phyloP scores from a whole-genome alignment of 139 green algal genomes.

The Ettlia oleoabundans region DNA sequence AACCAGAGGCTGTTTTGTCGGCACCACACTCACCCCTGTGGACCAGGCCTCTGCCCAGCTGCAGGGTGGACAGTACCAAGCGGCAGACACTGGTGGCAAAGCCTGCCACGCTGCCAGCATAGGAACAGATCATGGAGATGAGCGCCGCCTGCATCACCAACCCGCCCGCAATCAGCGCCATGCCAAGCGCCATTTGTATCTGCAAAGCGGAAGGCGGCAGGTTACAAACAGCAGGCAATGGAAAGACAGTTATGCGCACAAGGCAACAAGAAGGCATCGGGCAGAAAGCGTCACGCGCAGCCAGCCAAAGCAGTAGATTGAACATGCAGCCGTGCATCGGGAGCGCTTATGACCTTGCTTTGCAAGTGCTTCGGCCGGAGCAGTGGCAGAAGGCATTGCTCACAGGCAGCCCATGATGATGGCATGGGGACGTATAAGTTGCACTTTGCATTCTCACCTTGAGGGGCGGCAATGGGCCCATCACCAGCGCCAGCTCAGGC shows the following conservation, averaged over 20 bases:
- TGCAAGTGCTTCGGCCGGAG: no score
- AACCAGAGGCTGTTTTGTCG: no score
- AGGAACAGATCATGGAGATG: background rate
- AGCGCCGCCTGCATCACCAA: slow-evolving; percentile 16
- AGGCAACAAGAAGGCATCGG: no score
- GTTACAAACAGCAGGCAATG: no score
- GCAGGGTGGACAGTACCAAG: slow-evolving; percentile 3
- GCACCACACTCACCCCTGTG: background rate
- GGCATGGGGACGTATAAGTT: no score
- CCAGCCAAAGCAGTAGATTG: no score
- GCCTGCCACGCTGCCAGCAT: slow-evolving; percentile 2
- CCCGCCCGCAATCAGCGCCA: background rate
- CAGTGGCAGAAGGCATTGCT: background rate
- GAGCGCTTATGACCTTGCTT: background rate
- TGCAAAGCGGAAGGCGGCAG: no score
- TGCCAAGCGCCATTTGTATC: background rate
- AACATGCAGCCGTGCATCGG: background rate
- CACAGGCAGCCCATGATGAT: no score
- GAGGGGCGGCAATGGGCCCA: slow-evolving; percentile 4
- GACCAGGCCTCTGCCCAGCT: background rate
- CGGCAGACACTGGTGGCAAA: background rate
- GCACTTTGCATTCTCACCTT: no score
- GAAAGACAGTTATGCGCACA: no score
- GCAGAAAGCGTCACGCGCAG: no score
- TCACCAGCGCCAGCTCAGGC: slow-evolving; percentile 19